Base-by-base conservation (phyloP, 192 early-diverging fungal genomes). In the Entomortierella parvispora region DNA sequence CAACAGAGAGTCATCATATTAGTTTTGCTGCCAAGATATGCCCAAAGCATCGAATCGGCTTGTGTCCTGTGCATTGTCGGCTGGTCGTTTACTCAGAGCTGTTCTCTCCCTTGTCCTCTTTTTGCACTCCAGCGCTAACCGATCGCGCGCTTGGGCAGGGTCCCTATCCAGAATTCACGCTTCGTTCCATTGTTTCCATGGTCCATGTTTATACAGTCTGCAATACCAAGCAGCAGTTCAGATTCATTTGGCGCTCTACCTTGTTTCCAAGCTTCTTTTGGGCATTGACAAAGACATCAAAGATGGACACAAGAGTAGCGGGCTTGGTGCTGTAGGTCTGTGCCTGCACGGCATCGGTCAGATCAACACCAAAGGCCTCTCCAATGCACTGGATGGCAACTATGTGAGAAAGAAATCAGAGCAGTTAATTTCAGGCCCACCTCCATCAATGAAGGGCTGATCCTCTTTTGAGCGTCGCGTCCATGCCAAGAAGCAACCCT, bases 361-460 rank as follows among this genome's bases (percentile, higher is more conserved):
- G 46, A 65, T 96, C 90, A 47, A 99, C 88, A 28, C 89, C 94
- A 83, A 99, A 99, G 22, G 96, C 93, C 62, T 98, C 96, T 50
- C 90, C 87, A 50, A 99, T 95, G 85, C 95, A 96, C 74, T 96
- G 94, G 80, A 96, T 93, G 69, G 95, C 95, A 31, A 94, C 91
- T 89, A 79, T 25, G 28, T 66, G 42, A 61, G 11, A 28, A 64
- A 4, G 18, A 14, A 29, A 29, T 29, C 44, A 22, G 20, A 40
- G 11, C 43, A 67, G 14, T n/a, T 8, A 25, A 15, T 52, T 23
- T 53, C 4, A 49, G 53, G 9, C 34, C 53, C 12, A 17, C n/a
- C 2, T n/a, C 32, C 17, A 18, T 46, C 3, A 46, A 20, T 46
- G 45, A 31, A 31, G 51, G 20, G 53, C 20, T 32, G 34, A 50